phyloP scores from a whole-genome alignment of 2,329 filamentous ascomycete genomes.

The Ceratocystis colombiana region DNA sequence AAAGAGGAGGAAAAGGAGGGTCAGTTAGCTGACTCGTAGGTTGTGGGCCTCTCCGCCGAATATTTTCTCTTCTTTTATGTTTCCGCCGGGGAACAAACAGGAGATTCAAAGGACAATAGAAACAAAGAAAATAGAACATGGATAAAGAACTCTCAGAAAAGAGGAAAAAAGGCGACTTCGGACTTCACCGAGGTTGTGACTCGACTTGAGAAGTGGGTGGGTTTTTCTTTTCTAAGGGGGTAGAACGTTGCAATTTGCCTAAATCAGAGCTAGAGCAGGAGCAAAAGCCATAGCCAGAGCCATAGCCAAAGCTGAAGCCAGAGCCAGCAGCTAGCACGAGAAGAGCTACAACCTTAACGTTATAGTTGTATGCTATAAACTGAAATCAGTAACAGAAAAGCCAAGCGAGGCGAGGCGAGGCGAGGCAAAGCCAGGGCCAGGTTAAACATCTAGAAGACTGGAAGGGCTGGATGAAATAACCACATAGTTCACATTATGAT shows the following conservation, averaged over 20 bases:
- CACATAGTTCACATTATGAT: background rate
- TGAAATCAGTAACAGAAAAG: background rate
- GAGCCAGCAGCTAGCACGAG: background rate
- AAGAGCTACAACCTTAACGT: slow-evolving; percentile 7
- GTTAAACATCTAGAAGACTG: too few relatives aligned
- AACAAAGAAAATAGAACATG: background rate
- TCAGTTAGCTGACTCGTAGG: too few relatives aligned
- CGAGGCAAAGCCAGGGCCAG: background rate
- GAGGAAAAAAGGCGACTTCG: background rate
- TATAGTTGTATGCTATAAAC: background rate
- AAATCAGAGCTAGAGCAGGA: background rate
- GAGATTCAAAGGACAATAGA: background rate
- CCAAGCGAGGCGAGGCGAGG: background rate
- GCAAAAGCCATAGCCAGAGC: too few relatives aligned
- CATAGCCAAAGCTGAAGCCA: too few relatives aligned
- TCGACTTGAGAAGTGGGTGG: background rate
- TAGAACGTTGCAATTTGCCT: slow-evolving; percentile 10
- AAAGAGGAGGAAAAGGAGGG: too few relatives aligned
- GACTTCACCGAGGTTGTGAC: slow-evolving; percentile 9
- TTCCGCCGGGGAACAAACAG: background rate
- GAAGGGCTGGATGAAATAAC: background rate
- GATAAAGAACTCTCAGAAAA: background rate
- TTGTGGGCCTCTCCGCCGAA: too few relatives aligned
- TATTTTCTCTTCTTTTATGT: background rate
- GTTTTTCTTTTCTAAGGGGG: background rate